Evolutionary conservation across 345 rosid genomes (phyloP), one percentile per base, ranked within the genome.

Genomic region (Camelina hispida): DNA sequence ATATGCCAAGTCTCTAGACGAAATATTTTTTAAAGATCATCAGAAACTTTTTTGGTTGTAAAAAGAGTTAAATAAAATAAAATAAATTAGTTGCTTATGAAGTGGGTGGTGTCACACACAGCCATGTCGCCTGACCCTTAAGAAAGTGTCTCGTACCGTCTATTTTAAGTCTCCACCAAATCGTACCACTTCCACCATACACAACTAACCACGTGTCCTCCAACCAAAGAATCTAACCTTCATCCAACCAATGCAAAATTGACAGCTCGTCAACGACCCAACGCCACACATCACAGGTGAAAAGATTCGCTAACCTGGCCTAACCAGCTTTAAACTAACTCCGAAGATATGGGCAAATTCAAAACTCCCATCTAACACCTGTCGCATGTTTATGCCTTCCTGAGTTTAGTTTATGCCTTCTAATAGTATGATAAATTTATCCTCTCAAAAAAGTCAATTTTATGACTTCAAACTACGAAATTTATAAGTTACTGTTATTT

Each of bases 271-370:
- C 43, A 42, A 61, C 51, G 53, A 48, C 62, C 79, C 37, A 59
- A 18, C 62, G 7, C 68, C 16, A 66, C 43, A 66, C 42, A 58
- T 46, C 51, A 54, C 79, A 59, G 17, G 50, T 69, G 60, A 62
- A 69, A 69, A 76, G 66, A 76, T 76, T 76, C 75, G 43, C 65
- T 61, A 60, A 68, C 60, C 66, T 75, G 78, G 73, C 79, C 79
- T 30, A 61, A 42, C 79, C 79, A n/a, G n/a, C n/a, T 53, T 42
- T 76, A 75, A 75, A 58, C 73, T n/a, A 59, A 68, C 75, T 69
- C 75, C 68, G n/a, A 69, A 53, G 65, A 62, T 69, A 76, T 76
- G 58, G 43, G 65, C 65, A 69, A 69, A 61, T 51, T 54, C 73
- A 38, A 11, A 38, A 38, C 44, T 44, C 50, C 62, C 62, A 40